Evolutionary conservation across 805 yeast species (phyloP).

Genomic region (Saturnispora mendoncae): DNA sequence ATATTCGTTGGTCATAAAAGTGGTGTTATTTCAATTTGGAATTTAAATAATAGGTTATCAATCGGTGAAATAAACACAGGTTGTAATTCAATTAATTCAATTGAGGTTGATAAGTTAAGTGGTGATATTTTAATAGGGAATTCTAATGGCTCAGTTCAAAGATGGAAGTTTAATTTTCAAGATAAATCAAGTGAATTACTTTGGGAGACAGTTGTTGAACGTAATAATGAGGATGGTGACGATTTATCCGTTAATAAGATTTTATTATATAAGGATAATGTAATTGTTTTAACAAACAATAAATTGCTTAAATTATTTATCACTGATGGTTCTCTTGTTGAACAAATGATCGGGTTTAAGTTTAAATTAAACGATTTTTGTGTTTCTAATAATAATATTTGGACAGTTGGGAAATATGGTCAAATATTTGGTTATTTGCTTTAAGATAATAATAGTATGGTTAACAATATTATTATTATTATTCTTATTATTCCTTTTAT

Average conservation of each 20-base stretch:
- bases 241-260: conserved; percentile 5
- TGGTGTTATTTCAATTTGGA: conserved; percentile 37
- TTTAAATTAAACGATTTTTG: conserved; percentile 8
- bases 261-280: neutral
- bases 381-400: conserved; percentile 3
- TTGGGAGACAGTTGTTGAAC: conserved; percentile 13
- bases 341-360: conserved; percentile 14
- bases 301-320: conserved; percentile 10
- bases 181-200: neutral
- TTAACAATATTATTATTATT: no score
- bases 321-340: conserved; percentile 9
- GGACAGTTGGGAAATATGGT: conserved; percentile 14
- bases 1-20: conserved; percentile 36
- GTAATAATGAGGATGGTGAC: neutral
- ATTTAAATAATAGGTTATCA: conserved; percentile 23
- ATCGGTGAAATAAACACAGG: conserved; percentile 19
- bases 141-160: conserved; percentile 15
- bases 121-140: conserved; percentile 15
- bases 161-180: conserved; percentile 11
- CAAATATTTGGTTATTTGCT: neutral
- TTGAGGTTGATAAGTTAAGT: conserved; percentile 4
- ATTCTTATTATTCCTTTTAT: no score
- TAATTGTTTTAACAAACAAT: conserved; percentile 7
- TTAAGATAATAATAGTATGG: neutral
- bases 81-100: conserved; percentile 8